Evolutionary conservation across 208 protist genomes (phyloP).

Genomic region (Leptomonas pyrrhocoris): DNA sequence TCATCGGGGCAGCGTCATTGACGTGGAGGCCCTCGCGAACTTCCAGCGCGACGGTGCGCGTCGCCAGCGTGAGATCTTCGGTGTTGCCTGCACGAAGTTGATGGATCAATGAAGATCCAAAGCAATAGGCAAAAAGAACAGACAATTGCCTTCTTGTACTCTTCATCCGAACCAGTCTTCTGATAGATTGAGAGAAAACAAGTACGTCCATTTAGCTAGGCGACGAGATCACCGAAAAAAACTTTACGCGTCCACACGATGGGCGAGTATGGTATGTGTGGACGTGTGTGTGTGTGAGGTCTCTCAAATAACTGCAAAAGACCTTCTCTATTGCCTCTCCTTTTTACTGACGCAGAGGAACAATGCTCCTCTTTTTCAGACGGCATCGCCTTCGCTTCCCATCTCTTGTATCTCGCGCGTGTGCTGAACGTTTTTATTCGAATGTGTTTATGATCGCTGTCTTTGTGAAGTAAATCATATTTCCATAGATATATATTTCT

Average conservation of each 20-base stretch:
- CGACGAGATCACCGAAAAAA: too few relatives aligned
- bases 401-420: too few relatives aligned
- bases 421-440: too few relatives aligned
- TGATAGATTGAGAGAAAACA: too few relatives aligned
- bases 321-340: neutral
- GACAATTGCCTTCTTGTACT: too few relatives aligned
- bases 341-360: slow-evolving; percentile 8
- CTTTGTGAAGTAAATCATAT: too few relatives aligned
- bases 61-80: slow-evolving; percentile 16
- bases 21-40: slow-evolving; percentile 12
- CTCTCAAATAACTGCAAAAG: neutral
- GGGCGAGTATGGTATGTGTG: neutral
- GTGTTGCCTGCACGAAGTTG: neutral
- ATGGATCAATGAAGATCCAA: neutral
- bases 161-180: too few relatives aligned
- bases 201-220: too few relatives aligned
- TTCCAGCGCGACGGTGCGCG: slow-evolving; percentile 37
- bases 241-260: neutral
- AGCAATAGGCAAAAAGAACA: neutral
- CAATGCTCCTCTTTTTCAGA: slow-evolving; percentile 10
- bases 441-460: neutral
- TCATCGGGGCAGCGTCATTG: slow-evolving; percentile 23
- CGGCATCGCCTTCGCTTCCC: neutral
- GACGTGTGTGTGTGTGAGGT: too few relatives aligned
- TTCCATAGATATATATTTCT: slow-evolving; percentile 10